A percentile compares a stretch with the other conserved stretches of the same genome.
Conservation (phyloP, 352 stramenopile genomes). For the Globisporangium cederbergense region DNA sequence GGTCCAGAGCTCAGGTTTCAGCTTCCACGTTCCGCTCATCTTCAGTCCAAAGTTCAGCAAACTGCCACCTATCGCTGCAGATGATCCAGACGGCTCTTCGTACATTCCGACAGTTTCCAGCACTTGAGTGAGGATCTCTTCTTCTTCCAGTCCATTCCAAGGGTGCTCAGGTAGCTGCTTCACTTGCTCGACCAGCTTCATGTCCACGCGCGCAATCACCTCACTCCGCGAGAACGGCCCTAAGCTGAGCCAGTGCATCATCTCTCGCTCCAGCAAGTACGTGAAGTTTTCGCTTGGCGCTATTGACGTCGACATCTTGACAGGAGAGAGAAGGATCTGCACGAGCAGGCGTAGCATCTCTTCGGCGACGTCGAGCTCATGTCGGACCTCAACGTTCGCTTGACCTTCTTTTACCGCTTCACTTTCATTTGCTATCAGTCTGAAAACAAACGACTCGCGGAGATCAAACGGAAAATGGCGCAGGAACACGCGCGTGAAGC, state of each 20-base stretch:
- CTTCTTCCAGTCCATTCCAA: slow-evolving; percentile 62
- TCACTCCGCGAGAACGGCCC: slow-evolving; percentile 71
- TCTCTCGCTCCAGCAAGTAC: slow-evolving; percentile 61
- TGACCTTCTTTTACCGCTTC: slow-evolving; percentile 18
- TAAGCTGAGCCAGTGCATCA: slow-evolving; percentile 75
- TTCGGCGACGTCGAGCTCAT: slow-evolving; percentile 54
- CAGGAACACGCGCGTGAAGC: slow-evolving; percentile 54
- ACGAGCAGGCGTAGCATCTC: slow-evolving; percentile 61
- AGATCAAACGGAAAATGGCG: slow-evolving; percentile 43
- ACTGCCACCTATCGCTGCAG: slow-evolving; percentile 6
- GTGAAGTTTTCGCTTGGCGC: slow-evolving; percentile 29
- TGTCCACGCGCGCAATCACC: slow-evolving; percentile 54
- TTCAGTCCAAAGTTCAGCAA: slow-evolving; percentile 56
- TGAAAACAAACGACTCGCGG: slow-evolving; percentile 9
- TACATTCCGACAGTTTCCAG: slow-evolving; percentile 61
- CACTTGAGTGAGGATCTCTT: slow-evolving; percentile 72
- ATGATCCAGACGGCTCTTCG: slow-evolving; percentile 32
- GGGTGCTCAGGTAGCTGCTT: slow-evolving; percentile 50
- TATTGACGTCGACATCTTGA: slow-evolving; percentile 36
- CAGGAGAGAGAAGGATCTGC: slow-evolving; percentile 55
- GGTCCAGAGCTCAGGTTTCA: slow-evolving; percentile 53
- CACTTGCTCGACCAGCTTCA: slow-evolving; percentile 76
- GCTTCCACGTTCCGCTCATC: slow-evolving; percentile 64
- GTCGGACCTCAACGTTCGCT: slow-evolving; percentile 24
- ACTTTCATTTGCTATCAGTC: not conserved